Conservation (phyloP, 2,329 filamentous ascomycete species). For the Colletotrichum falcatum region DNA sequence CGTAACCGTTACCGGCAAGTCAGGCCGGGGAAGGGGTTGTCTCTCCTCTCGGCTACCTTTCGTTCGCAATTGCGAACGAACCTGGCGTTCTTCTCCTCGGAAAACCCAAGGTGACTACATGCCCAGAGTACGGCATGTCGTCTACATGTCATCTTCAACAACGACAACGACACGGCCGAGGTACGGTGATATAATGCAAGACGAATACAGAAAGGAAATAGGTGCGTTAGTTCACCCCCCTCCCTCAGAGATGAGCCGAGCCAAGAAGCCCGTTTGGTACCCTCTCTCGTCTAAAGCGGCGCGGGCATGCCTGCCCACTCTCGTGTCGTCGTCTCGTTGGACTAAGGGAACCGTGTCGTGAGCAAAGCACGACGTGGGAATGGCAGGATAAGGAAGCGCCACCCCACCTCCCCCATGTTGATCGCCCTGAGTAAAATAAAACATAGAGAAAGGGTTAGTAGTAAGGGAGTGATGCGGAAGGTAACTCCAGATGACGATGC, state of each 20-base stretch:
- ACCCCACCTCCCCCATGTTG: slow-evolving; percentile 16
- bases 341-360: slow-evolving; percentile 18
- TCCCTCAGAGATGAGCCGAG: not conserved
- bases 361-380: slow-evolving; percentile 18
- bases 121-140: not conserved
- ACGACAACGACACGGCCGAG: slow-evolving; percentile 3
- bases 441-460: not conserved
- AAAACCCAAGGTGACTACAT: too few species aligned
- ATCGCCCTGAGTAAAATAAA: slow-evolving; percentile 3
- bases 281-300: slow-evolving; percentile 30
- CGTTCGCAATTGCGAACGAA: slow-evolving; percentile 41
- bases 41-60: slow-evolving; percentile 30
- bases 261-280: not conserved
- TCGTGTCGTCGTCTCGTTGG: slow-evolving; percentile 40
- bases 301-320: slow-evolving; percentile 31
- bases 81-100: slow-evolving; percentile 23
- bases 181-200: slow-evolving; percentile 15
- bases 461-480: not conserved
- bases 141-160: slow-evolving; percentile 1
- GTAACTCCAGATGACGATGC: slow-evolving; percentile 7
- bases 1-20: slow-evolving; percentile 19
- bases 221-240: not conserved
- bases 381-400: slow-evolving; percentile 18
- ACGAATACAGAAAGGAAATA: not conserved
- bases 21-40: slow-evolving; percentile 1